A percentile compares a stretch with the other conserved stretches of the same genome.
Evolutionary conservation across 495 filamentous ascomycete species (phyloP).

Genomic region (Neurospora sp.): DNA sequence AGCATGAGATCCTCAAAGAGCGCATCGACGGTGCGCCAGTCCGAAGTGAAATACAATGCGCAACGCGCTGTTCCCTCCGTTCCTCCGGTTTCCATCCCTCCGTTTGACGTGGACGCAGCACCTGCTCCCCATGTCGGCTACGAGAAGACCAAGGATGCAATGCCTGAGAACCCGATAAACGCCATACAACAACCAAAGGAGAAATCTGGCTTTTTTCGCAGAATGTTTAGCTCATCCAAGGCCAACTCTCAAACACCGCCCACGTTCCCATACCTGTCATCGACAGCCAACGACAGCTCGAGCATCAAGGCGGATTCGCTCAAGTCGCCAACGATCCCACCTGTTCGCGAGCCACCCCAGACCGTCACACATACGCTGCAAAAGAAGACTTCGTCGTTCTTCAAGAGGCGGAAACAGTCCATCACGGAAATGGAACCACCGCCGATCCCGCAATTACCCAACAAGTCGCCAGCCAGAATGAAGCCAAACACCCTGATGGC

Average conservation of each 20-base stretch:
- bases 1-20: conserved; percentile 56
- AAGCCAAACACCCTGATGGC: conserved; percentile 17
- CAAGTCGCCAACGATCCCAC: conserved; percentile 35
- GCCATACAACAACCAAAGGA: conserved; percentile 43
- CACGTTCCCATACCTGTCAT: conserved; percentile 10
- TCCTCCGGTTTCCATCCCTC: conserved; percentile 15
- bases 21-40: conserved; percentile 30
- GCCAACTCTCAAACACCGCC: conserved; percentile 10
- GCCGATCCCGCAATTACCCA: conserved; percentile 23
- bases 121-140: conserved; percentile 47
- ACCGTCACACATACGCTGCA: conserved; percentile 47
- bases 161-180: conserved; percentile 15
- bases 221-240: conserved; percentile 66
- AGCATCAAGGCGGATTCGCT: conserved; percentile 10
- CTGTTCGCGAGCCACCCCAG: conserved; percentile 35
- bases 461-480: conserved; percentile 20
- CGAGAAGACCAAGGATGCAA: conserved; percentile 43
- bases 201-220: conserved; percentile 80
- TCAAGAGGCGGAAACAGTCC: conserved; percentile 86
- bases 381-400: conserved; percentile 89
- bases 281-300: conserved; percentile 11
- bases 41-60: conserved; percentile 13
- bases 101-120: conserved; percentile 33
- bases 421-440: conserved; percentile 41
- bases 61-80: conserved; percentile 18